Evolutionary conservation across 805 yeast genomes (phyloP).

Genomic region (Suhomyces kilbournensis): DNA sequence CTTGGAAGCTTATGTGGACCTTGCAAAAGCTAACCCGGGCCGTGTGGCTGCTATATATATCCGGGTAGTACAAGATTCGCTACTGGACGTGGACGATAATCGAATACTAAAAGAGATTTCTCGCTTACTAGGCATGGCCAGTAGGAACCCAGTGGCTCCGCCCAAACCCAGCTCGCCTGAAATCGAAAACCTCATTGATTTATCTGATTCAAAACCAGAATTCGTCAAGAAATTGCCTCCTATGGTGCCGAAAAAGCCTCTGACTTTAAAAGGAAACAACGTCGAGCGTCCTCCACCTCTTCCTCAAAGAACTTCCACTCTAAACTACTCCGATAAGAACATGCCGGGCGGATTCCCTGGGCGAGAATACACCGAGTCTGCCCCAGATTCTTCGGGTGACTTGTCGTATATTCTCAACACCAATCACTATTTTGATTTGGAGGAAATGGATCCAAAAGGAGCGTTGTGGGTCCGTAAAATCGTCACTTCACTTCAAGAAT

Average conservation of each 20-base stretch:
- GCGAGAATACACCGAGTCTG: background rate
- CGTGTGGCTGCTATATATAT: constrained; percentile 75
- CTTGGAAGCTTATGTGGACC: constrained; percentile 80
- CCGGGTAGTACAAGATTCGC: constrained; percentile 67
- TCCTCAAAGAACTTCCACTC: constrained; percentile 19
- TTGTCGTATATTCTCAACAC: constrained; percentile 22
- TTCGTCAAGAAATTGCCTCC: constrained; percentile 19
- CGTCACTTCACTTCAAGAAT: constrained; percentile 23
- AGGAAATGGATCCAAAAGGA: constrained; percentile 36
- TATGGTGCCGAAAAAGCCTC: constrained; percentile 49
- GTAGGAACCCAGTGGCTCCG: constrained; percentile 2
- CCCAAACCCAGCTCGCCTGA: constrained; percentile 4
- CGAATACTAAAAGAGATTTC: constrained; percentile 30
- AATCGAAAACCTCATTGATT: constrained; percentile 34
- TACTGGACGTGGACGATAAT: constrained; percentile 52
- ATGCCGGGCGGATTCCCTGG: constrained; percentile 1
- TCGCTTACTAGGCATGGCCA: constrained; percentile 16
- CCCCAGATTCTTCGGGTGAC: background rate
- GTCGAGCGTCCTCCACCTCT: constrained; percentile 30
- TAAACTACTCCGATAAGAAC: background rate
- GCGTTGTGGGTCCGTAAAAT: constrained; percentile 38
- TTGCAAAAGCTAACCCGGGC: constrained; percentile 60
- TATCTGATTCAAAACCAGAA: constrained; percentile 24
- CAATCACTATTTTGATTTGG: constrained; percentile 28
- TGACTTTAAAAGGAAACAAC: constrained; percentile 31